Conservation (phyloP, 2,329 filamentous ascomycete species). For the Clarireedia monteithiana region DNA sequence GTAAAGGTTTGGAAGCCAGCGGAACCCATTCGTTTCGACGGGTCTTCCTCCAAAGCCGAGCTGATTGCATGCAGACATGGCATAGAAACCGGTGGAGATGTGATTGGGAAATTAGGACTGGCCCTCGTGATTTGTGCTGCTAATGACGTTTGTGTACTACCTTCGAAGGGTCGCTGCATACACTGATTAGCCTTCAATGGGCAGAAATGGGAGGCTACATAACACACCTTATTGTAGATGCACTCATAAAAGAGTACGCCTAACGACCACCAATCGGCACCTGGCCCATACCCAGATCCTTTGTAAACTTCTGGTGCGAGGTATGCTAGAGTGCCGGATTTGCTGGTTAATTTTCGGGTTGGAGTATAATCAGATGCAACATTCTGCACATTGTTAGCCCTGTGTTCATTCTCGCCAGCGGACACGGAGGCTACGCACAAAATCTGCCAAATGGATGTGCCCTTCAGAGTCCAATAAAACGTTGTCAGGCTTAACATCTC, state of each 20-base stretch:
- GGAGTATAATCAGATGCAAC: slow-evolving; percentile 90
- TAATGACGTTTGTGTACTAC: slow-evolving; percentile 73
- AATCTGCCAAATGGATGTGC: slow-evolving; percentile 95
- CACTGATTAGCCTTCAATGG: slow-evolving; percentile 3
- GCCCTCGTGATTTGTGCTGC: slow-evolving; percentile 74
- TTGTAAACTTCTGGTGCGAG: slow-evolving; percentile 92
- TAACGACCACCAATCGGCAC: slow-evolving; percentile 97
- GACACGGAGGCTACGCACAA: slow-evolving; percentile 51
- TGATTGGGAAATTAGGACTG: slow-evolving; percentile 83
- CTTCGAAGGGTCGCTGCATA: slow-evolving; percentile 79
- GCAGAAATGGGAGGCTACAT: neutral
- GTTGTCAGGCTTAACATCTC: slow-evolving; percentile 89
- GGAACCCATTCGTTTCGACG: slow-evolving; percentile 73
- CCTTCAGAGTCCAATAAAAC: slow-evolving; percentile 81
- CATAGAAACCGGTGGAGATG: slow-evolving; percentile 81
- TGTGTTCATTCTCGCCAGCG: neutral
- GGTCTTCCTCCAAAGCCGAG: slow-evolving; percentile 73
- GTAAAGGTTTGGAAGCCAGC: slow-evolving; percentile 77
- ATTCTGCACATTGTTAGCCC: slow-evolving; percentile 56
- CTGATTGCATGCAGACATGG: slow-evolving; percentile 84
- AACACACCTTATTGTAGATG: slow-evolving; percentile 89
- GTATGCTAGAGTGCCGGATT: slow-evolving; percentile 93
- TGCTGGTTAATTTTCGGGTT: slow-evolving; percentile 79
- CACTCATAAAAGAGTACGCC: slow-evolving; percentile 99
- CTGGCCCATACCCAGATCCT: slow-evolving; percentile 79